Base-by-base conservation (phyloP, 2,329 filamentous ascomycete species). In the Penicillium palitans region DNA sequence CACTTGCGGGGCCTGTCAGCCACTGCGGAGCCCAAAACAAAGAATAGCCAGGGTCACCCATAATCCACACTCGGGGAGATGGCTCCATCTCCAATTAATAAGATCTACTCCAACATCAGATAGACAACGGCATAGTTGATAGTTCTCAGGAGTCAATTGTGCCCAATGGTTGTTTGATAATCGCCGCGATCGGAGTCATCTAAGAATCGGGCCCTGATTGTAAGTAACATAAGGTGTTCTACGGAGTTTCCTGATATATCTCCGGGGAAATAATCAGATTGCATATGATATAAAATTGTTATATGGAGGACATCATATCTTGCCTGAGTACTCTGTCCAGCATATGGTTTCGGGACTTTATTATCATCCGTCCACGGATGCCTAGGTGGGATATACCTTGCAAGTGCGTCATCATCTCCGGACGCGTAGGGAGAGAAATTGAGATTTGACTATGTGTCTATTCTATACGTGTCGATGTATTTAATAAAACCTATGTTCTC, bases 11-110 rank as follows among this genome's bases (percentile, higher is more conserved):
- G 55, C 49, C 31, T 48, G 49, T 54, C 55, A 57, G 50, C 55
- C 55, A 54, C 50, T 53, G 55, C 55, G 55, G 55, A 57, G 55
- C 55, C 55, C 21, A 47, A 42, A 45, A 54, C n/a, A 35, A 52
- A 52, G 49, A 46, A 53, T 29, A 46, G 50, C 33, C 49, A 57
- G 55, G 55, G 48, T 47, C 49, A 54, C 15, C 33, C 25, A 53
- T 54, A 57, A 57, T 46, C 55, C 55, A 57, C 55, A 13, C 19
- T 35, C 42, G 52, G 42, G 35, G 29, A 50, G 35, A 50, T 10
- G 47, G 49, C 42, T 42, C 55, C 55, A 57, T 54, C 48, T 56
- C 12, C 27, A 52, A 52, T 35, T 19, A 47, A 39, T 50, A 31
- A 48, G 55, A 57, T 57, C 49, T 45, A 42, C 42, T 53, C 31